Evolutionary conservation across 1,139 yeast species (phyloP), one percentile per base, ranked within the genome.

Genomic region (Debaryomycetaceae sp.): DNA sequence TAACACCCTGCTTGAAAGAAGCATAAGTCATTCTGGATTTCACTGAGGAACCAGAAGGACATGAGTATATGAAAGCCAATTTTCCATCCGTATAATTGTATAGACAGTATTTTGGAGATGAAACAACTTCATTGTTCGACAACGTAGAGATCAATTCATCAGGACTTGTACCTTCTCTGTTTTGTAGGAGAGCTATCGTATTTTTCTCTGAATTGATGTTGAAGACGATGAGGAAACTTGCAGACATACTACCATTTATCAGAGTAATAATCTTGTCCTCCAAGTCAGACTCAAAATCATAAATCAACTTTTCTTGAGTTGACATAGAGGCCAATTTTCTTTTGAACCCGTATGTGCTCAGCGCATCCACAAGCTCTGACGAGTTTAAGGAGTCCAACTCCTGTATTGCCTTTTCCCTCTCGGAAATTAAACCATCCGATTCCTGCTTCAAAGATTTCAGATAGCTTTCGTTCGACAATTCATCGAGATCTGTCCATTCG

Each of bases 11-110:
- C 57, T 90, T 85, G 50, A 84, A 85, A 3, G 96, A 79, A 1
- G 98, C 98, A 59, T 89, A 90, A 40, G 91, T 65, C 98, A 93
- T 93, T 54, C 98, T 78, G 45, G 90, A 95, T 63, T 85, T 87
- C 40, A 93, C 95, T 62, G 84, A 84, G 24, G 97, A 86, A 1
- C 93, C 90, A 0, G 95, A 81, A 3, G 99, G 98, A 63, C 97
- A 91, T 6, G 93, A 78, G 59, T 89, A 89, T 36, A 91, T 80
- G 61, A 93, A 89, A 33, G 77, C 78, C 41, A 60, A 57, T 35
- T 63, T 56, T 6, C 52, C 55, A 5, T 55, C 55, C 1, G 56
- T 55, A 47, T 70, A 66, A 45, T 72, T 72, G 59, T 76, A 80
- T 22, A 91, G 56, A 33, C 83, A 80, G 59, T 83, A 91, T 46